Base-by-base conservation (phyloP, 129 eudicot species). In the Tanacetum coccineum region DNA sequence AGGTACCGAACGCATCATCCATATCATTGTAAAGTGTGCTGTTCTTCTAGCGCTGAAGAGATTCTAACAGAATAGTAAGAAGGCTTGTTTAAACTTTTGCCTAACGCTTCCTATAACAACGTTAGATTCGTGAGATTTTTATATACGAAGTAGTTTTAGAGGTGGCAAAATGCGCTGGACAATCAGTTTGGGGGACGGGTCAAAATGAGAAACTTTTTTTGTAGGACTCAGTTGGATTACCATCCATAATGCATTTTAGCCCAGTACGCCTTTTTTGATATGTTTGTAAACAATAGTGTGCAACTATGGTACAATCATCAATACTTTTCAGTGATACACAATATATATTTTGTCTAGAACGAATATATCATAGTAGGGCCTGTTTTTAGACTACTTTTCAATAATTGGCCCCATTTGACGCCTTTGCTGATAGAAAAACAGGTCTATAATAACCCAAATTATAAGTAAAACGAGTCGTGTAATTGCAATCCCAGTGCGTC, bases 41-140 rank as follows among this genome's bases (percentile, higher is more conserved):
- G 90, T 68, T 86, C n/a, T 93, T 72, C 81, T 82, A 14, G 93
- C 90, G 92, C 99, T 2, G 90, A 93, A 79, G 88, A 86, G 59
- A 77, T 89, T 30, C 67, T 93, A 55, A 66, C 82, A 9, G 92
- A 93, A 87, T n/a, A 89, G 99, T 93, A 93, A 89, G 71, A 89
- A 84, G 72, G 85, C 93, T 0, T 93, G 95, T 77, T 82, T 93
- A 64, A 81, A 80, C 69, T 89, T 89, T 56, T 89, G 96, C 79
- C 86, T 93, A 44, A 83, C 93, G 13, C 72, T 44, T 49, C 99
- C 96, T 12, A 80, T 89, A 15, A 93, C 92, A 64, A 93, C 96
- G 98, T 92, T 65, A 47, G 71, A 25, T 39, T 21, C 22, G 18
- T 36, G 25, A 25, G 36, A 55, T 40, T 3, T 2, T 7, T 42